Evolutionary conservation across 2,329 filamentous ascomycete species (phyloP).

Genomic region (Aphanocladium album): DNA sequence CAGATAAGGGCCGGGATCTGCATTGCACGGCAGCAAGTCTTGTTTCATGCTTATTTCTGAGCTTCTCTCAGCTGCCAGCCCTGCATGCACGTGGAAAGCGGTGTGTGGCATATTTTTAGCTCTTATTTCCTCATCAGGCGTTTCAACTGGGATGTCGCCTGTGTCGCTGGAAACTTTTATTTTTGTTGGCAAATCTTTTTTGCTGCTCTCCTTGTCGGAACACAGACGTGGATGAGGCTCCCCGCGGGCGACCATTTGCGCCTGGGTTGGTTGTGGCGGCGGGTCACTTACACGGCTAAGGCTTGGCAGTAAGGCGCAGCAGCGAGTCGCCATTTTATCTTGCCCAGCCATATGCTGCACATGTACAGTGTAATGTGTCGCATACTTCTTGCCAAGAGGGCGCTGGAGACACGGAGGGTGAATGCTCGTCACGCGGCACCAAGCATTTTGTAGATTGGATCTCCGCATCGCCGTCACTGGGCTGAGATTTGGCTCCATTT

Average conservation of each 20-base stretch:
- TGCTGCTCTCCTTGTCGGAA: not conserved
- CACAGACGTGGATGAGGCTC: not conserved
- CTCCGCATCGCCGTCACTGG: slow-evolving; percentile 3
- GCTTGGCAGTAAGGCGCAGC: slow-evolving; percentile 11
- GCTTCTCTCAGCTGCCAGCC: not conserved
- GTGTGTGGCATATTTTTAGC: not conserved
- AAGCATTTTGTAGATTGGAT: not conserved
- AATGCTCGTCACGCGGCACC: not conserved
- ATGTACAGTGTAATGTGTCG: not conserved
- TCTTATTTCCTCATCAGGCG: not conserved
- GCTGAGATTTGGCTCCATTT: slow-evolving; percentile 7
- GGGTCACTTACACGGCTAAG: not conserved
- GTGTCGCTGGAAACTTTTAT: not conserved
- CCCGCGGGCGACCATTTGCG: not conserved
- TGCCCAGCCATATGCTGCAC: not conserved
- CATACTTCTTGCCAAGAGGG: not conserved
- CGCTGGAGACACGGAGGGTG: not conserved
- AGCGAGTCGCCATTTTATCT: not conserved
- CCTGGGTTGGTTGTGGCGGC: slow-evolving; percentile 3
- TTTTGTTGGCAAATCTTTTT: not conserved
- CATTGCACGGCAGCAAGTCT: no score
- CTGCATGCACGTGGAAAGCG: not conserved
- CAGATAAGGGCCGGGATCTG: no score
- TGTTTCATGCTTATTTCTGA: no score
- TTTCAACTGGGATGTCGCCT: not conserved